Evolutionary conservation across 345 rosid species (phyloP).

Genomic region (Carallia brachiata): DNA sequence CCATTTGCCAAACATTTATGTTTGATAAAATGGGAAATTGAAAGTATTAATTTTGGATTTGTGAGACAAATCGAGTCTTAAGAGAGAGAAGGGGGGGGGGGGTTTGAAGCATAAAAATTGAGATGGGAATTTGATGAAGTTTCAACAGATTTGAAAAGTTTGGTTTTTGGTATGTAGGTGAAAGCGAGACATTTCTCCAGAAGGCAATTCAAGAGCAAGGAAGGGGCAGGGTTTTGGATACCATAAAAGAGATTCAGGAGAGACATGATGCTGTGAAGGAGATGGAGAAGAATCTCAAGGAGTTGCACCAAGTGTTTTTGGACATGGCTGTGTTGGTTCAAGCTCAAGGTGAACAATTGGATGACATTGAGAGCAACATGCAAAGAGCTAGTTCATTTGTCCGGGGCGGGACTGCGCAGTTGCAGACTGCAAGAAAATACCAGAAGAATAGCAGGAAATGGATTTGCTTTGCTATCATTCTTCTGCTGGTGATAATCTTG

Average conservation of each 20-base stretch:
- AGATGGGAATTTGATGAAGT: too few relatives aligned
- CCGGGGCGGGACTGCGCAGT: conserved; percentile 46
- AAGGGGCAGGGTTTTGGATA: conserved; percentile 68
- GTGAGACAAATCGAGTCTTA: neutral
- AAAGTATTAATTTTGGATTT: neutral
- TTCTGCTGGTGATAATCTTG: conserved; percentile 60
- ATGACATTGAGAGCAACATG: conserved; percentile 83
- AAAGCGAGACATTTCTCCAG: conserved; percentile 81
- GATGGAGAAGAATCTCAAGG: conserved; percentile 70
- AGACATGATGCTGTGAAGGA: conserved; percentile 87
- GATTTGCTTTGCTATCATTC: conserved; percentile 59
- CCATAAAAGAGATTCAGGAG: conserved; percentile 80
- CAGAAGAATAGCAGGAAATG: conserved; percentile 83
- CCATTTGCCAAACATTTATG: too few relatives aligned
- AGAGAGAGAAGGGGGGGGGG: too few relatives aligned
- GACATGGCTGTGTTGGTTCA: conserved; percentile 82
- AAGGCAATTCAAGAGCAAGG: conserved; percentile 95
- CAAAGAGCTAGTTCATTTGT: conserved; percentile 70
- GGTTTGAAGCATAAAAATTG: too few relatives aligned
- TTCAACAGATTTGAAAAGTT: too few relatives aligned
- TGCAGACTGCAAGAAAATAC: conserved; percentile 51
- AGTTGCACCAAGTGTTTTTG: conserved; percentile 83
- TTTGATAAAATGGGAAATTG: too few relatives aligned
- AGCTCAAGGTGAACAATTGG: conserved; percentile 73
- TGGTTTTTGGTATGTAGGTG: conserved; percentile 43